Evolutionary conservation across 106 monocot species (phyloP), one percentile per base, ranked within the genome.

Genomic region (Phalaenopsis aphrodite): DNA sequence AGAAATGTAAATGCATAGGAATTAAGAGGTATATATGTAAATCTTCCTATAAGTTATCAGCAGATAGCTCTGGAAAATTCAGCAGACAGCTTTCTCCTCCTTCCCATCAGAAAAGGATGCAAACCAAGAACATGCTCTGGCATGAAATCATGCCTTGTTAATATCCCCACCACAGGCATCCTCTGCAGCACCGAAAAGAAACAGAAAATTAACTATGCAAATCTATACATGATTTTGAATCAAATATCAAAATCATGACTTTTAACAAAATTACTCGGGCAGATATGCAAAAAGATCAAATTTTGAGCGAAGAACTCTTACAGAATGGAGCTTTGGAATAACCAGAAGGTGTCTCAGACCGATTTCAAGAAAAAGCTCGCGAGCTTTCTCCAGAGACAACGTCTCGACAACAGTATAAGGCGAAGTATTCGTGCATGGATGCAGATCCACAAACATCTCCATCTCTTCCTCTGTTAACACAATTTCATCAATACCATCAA

Each of bases 131-230:
- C 85, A 83, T 89, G 87, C 77, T 89, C 89, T 36, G 89, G 84
- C 84, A 87, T 89, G 66, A 89, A 89, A 81, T 89, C 89, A 48
- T 89, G 89, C 75, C 89, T 87, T 0, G 89, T 89, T 39, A 89
- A 49, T 78, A 89, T 89, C 38, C 89, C 89, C 72, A 87, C 89
- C 11, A 89, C 87, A 19, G 89, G 86, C 36, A 75, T 81, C 71
- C 86, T 82, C 89, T 89, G 84, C 82, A 81, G 21, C 43, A 73
- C n/a, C 36, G 30, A 79, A 3, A 76, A 52, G 55, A 49, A 49
- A 78, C 6, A 74, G 7, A 74, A 42, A 41, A 15, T 71, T 11
- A 36, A 2, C 71, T 30, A 8, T 38, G 11, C 12, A 71, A 12
- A 71, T 71, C 69, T 24, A 67, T 36, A 24, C 67, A 67, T 9